Evolutionary conservation across 2,329 filamentous ascomycete species (phyloP), one percentile per base, ranked within the genome.

Genomic region (Massarina eburnea): DNA sequence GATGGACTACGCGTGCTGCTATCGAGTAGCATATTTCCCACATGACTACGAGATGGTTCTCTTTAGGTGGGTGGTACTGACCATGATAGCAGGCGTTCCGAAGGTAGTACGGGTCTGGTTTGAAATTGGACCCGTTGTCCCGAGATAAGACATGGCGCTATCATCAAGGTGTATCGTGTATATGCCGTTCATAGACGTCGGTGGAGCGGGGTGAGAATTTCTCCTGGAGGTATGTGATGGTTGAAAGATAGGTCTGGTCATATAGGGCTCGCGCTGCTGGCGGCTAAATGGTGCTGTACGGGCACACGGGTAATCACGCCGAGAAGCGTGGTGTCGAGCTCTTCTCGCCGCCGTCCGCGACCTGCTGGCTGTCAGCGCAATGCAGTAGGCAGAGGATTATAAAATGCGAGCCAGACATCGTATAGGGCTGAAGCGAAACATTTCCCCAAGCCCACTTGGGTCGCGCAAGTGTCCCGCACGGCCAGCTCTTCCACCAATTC

Each of bases 251-350:
- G 18, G 33, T 43, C 8, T 18, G 24, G 12, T 47, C 46, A 48
- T 51, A 41, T 50, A 47, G 18, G 17, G 46, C 44, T 44, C 47
- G 47, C 48, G 38, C 27, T 24, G 39, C 38, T 38, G 46, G 41
- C 46, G 48, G 52, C 38, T 49, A 52, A 51, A 54, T 46, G 22
- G 27, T 20, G 41, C 36, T 40, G 48, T 45, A 41, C 41, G 36
- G 48, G 27, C 47, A 39, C 39, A 43, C 30, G 30, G 29, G 29
- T 32, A 32, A 6, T 32, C 4, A 32, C 12, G 29, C 6, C 17
- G 29, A 15, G 29, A 32, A 32, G 29, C 12, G 12, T n/a, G n/a
- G n/a, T n/a, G n/a, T n/a, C n/a, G n/a, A n/a, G n/a, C n/a, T n/a
- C n/a, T n/a, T n/a, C n/a, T n/a, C n/a, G n/a, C n/a, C n/a, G n/a